These are phyloP conservation scores for Parafenestella ontariensis DNA, from an alignment of 2,329 filamentous ascomycete genomes.

Conservation along the genomic window DNA sequence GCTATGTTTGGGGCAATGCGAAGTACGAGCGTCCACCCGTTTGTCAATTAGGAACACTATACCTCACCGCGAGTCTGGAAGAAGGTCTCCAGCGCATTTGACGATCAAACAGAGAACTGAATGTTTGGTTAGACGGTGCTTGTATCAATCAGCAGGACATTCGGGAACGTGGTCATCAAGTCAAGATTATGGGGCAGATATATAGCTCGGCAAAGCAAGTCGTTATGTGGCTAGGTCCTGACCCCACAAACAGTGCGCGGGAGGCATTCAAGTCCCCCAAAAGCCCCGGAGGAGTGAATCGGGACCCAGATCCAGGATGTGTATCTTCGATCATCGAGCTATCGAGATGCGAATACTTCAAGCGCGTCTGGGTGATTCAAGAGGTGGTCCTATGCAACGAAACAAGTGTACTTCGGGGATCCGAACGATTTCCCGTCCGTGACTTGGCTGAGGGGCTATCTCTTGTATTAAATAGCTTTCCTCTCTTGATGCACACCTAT, in stretches of 20 bases:
- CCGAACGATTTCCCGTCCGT: neutral
- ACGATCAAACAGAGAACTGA: neutral
- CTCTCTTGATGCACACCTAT: neutral
- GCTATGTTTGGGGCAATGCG: neutral
- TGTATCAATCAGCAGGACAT: constrained; percentile 35
- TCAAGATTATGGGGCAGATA: constrained; percentile 21
- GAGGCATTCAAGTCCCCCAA: neutral
- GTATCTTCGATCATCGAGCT: neutral
- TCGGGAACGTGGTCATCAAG: constrained; percentile 18
- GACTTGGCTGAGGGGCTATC: neutral
- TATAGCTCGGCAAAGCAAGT: constrained; percentile 9
- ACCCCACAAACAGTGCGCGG: neutral
- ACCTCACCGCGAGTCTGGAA: neutral
- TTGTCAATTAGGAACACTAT: neutral
- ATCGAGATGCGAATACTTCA: neutral
- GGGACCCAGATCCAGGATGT: no score
- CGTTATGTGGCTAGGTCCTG: constrained; percentile 23
- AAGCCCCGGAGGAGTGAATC: no score
- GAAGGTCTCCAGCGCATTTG: neutral
- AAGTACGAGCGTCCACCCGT: neutral
- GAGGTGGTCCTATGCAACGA: neutral
- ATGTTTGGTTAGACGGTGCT: constrained; percentile 35
- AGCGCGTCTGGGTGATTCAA: neutral
- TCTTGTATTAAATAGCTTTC: neutral
- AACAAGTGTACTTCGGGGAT: neutral